Conservation (phyloP, 1,284 basidiomycete genomes). For the Psilocybe mexicana region DNA sequence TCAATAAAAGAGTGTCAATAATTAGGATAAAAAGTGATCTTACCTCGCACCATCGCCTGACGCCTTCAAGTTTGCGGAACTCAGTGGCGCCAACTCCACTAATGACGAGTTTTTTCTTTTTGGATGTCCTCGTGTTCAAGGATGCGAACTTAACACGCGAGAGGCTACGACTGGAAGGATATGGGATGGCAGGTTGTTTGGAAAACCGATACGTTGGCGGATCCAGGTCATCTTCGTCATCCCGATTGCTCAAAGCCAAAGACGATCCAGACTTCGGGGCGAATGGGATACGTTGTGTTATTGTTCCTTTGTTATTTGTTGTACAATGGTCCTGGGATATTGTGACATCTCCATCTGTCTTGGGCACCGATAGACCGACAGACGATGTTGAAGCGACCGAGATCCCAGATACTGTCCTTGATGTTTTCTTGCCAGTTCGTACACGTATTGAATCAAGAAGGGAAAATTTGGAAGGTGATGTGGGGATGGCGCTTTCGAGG, state of each 20-base stretch:
- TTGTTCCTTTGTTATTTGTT: constrained; percentile 6
- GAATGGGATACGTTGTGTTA: constrained; percentile 31
- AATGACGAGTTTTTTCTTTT: constrained; percentile 56
- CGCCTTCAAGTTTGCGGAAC: constrained; percentile 50
- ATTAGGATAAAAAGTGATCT: constrained; percentile 11
- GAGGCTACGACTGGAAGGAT: constrained; percentile 35
- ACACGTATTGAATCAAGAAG: constrained; percentile 51
- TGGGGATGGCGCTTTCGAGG: constrained; percentile 38
- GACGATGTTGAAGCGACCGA: constrained; percentile 30
- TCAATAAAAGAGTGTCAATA: not conserved
- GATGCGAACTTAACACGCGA: constrained; percentile 49
- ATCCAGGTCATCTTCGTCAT: constrained; percentile 36
- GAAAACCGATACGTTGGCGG: constrained; percentile 26
- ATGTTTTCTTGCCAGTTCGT: constrained; percentile 34
- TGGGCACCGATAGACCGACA: constrained; percentile 20
- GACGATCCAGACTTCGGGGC: constrained; percentile 27
- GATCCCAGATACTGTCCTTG: constrained; percentile 31
- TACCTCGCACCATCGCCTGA: constrained; percentile 75
- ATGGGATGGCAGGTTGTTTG: constrained; percentile 36
- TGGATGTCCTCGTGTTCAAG: constrained; percentile 41
- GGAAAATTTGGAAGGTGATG: constrained; percentile 45
- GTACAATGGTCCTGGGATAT: not conserved
- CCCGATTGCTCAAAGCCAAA: constrained; percentile 22
- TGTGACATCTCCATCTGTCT: constrained; percentile 3
- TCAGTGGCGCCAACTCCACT: constrained; percentile 55